A percentile compares a stretch with the other conserved stretches of the same genome.
These are phyloP conservation scores for Euphrasia confusa DNA, from an alignment of 257 asterid species.

Conservation along the genomic window DNA sequence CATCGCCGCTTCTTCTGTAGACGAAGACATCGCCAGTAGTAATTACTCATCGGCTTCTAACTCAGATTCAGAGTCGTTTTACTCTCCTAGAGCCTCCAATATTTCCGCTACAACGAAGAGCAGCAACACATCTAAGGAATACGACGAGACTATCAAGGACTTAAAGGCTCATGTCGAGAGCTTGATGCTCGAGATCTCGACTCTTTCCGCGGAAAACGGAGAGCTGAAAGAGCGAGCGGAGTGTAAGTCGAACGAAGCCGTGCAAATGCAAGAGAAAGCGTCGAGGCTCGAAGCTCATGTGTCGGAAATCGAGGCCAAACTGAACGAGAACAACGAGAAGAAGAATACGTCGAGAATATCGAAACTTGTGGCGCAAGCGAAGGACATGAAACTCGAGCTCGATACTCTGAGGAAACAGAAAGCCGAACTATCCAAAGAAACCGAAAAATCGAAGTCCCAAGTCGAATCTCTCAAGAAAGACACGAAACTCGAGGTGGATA, in stretches of 20 bases:
- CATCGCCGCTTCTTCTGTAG: too few species aligned
- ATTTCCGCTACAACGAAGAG: conserved; percentile 15
- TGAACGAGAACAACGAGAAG: conserved; percentile 35
- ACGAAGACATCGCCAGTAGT: conserved; percentile 12
- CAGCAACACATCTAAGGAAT: conserved; percentile 4
- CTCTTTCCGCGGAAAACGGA: conserved; percentile 25
- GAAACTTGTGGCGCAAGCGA: conserved; percentile 25
- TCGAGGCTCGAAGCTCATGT: conserved; percentile 36
- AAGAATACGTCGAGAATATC: conserved; percentile 28
- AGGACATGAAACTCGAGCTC: conserved; percentile 32
- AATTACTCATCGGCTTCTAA: conserved; percentile 30
- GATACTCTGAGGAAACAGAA: conserved; percentile 29
- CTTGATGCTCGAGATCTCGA: conserved; percentile 41
- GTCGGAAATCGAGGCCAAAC: conserved; percentile 26
- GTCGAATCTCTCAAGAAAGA: background rate
- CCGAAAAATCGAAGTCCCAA: too few species aligned
- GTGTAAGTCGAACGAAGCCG: conserved; percentile 30
- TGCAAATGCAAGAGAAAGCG: conserved; percentile 33
- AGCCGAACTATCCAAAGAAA: conserved; percentile 16
- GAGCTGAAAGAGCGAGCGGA: conserved; percentile 38
- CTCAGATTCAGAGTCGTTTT: conserved; percentile 44
- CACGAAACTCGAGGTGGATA: conserved; percentile 33
- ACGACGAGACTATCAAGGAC: conserved; percentile 9
- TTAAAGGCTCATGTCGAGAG: conserved; percentile 43
- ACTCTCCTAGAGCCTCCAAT: conserved; percentile 37